phyloP scores from a whole-genome alignment of 2,329 filamentous ascomycete genomes.

The Cryphonectria japonica region DNA sequence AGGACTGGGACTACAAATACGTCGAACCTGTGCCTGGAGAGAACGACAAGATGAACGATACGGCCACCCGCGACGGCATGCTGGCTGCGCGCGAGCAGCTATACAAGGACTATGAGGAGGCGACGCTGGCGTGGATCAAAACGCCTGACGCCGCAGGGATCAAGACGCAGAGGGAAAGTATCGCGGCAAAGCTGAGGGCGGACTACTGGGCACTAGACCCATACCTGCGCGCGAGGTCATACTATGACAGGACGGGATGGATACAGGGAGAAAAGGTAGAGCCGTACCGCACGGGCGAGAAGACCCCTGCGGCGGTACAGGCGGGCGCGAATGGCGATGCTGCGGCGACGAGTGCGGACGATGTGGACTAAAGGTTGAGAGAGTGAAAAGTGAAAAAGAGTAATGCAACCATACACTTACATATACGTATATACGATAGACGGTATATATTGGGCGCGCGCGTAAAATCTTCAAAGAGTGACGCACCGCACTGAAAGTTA shows the following conservation, averaged over 20 bases:
- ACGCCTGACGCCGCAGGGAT: conserved; percentile 51
- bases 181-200: conserved; percentile 66
- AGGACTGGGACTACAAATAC: conserved; percentile 84
- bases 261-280: conserved; percentile 71
- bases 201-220: conserved; percentile 93
- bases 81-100: conserved; percentile 65
- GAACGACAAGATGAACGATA: conserved; percentile 74
- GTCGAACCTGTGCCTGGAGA: conserved; percentile 76
- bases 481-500: conserved; percentile 13
- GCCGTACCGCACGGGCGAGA: conserved; percentile 60
- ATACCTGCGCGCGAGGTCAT: conserved; percentile 78
- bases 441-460: conserved; percentile 4
- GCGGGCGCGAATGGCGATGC: conserved; percentile 33
- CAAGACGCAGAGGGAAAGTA: conserved; percentile 60
- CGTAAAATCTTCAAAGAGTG: neutral
- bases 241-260: conserved; percentile 82
- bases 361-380: conserved; percentile 44
- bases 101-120: conserved; percentile 73
- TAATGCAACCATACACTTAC: conserved; percentile 1
- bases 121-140: conserved; percentile 76
- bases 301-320: conserved; percentile 28
- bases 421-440: conserved; percentile 24
- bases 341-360: conserved; percentile 47
- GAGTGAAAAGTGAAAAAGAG: neutral
- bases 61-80: conserved; percentile 64